Evolutionary conservation across 768 basidiomycete species (phyloP).

Genomic region (Kwoniella botswanensis): DNA sequence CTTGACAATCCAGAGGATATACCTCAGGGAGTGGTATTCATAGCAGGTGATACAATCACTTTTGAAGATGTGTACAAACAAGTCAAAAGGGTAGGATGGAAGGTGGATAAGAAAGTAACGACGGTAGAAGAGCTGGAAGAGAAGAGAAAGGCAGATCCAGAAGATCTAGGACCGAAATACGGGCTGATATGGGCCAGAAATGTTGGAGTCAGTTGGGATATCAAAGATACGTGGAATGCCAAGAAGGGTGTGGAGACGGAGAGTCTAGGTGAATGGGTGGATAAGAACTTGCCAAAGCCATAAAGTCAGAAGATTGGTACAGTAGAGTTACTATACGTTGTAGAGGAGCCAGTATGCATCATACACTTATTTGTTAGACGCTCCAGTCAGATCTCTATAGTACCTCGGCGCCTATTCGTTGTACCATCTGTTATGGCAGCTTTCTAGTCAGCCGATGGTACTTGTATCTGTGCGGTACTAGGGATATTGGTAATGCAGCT

Average conservation of each 20-base stretch:
- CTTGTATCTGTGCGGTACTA: no score
- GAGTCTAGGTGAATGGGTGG: slow-evolving; percentile 20
- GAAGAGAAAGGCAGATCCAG: background rate
- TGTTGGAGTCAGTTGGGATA: slow-evolving; percentile 19
- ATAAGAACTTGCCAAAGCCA: slow-evolving; percentile 11
- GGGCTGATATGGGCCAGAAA: slow-evolving; percentile 21
- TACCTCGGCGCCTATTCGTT: no score
- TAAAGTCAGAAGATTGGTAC: background rate
- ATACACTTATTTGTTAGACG: no score
- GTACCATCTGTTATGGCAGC: no score
- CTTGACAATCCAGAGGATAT: slow-evolving; percentile 6
- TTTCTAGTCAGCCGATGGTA: no score
- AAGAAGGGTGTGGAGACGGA: slow-evolving; percentile 21
- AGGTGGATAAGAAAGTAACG: background rate
- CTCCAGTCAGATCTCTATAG: no score
- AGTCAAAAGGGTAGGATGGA: slow-evolving; percentile 28
- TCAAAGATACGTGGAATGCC: slow-evolving; percentile 18
- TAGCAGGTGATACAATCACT: slow-evolving; percentile 54
- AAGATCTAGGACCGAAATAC: slow-evolving; percentile 17
- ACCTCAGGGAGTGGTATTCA: slow-evolving; percentile 47
- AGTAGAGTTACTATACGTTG: no score
- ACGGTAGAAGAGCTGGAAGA: slow-evolving; percentile 14
- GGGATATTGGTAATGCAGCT: no score
- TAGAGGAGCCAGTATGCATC: no score
- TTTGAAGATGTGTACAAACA: slow-evolving; percentile 50